Base-by-base conservation (phyloP, 2,329 filamentous ascomycete genomes). In the Trichoderma lentiforme region DNA sequence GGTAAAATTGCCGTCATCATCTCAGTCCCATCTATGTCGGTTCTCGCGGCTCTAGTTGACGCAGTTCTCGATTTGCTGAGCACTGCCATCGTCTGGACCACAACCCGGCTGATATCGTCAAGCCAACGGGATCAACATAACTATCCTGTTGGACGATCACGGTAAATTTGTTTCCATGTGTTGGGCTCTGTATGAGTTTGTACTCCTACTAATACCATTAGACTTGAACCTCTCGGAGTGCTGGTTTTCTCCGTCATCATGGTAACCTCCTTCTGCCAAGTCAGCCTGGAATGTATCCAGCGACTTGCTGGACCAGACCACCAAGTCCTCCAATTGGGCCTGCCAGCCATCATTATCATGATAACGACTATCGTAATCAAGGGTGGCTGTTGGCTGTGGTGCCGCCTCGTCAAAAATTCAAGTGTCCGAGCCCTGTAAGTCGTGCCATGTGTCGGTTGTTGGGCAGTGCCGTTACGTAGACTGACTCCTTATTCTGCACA, bases 211-310 rank as follows among this genome's bases (percentile, higher is more conserved):
- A 32, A 36, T 26, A 18, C 6, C 30, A n/a, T 5, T 47, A 88
- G 91, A 62, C 85, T 96, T 60, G 93, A 95, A 77, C 93, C 93
- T 2, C 87, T 96, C 6, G 93, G 93, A 32, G 91, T 96, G 2
- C 84, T 96, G 6, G 90, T 95, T 70, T 96, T 95, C 82, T 92
- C 91, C 18, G 88, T 95, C 73, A 93, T 95, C 78, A 96, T 96
- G 92, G 92, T 95, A 74, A 94, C 92, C 0, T 93, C 91, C 0
- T 95, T 96, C 82, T 89, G 90, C 75, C 93, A 96, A 81, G 93
- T 96, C 53, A 89, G 87, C 47, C 84, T 95, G 14, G 85, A 94
- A 81, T 93, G 91, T 77, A 81, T 92, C 34, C 86, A 90, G 74
- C 88, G 89, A 2, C 85, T 96, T 8, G 84, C 85, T 8, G 84